These are phyloP conservation scores for Podila horticola DNA, from an alignment of 192 early-diverging fungal genomes.

Conservation along the genomic window DNA sequence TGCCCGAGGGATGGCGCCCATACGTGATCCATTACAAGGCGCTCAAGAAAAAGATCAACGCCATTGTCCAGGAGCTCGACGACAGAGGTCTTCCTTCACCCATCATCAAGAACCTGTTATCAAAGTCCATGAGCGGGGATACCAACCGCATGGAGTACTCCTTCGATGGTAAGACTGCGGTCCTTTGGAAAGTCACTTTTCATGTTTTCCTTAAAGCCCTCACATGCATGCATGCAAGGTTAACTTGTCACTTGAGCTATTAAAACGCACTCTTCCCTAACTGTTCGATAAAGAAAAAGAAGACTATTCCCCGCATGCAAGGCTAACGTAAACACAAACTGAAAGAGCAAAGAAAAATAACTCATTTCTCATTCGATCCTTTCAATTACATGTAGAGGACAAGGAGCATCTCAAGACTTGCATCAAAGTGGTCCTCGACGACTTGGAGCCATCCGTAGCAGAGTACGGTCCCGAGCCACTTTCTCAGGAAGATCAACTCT, in stretches of 20 bases:
- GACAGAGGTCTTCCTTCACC: slow-evolving; percentile 53
- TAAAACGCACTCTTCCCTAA: too few relatives aligned
- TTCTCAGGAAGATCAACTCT: slow-evolving; percentile 33
- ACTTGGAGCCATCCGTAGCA: background rate
- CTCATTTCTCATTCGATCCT: background rate
- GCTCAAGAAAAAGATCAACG: slow-evolving; percentile 77
- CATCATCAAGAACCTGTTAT: slow-evolving; percentile 33
- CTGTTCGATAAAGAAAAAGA: too few relatives aligned
- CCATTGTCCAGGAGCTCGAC: slow-evolving; percentile 77
- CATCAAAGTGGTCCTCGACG: slow-evolving; percentile 49
- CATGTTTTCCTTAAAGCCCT: background rate
- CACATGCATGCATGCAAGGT: too few relatives aligned
- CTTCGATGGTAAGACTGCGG: slow-evolving; percentile 23
- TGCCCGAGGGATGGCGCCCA: slow-evolving; percentile 77
- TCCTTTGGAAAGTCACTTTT: background rate
- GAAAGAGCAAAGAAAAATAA: background rate
- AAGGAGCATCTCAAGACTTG: slow-evolving; percentile 33
- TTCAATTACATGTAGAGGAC: slow-evolving; percentile 25
- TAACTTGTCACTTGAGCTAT: too few relatives aligned
- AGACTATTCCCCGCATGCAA: too few relatives aligned
- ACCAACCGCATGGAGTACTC: slow-evolving; percentile 47
- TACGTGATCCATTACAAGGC: slow-evolving; percentile 82
- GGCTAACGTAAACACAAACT: background rate
- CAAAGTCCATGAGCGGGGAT: slow-evolving; percentile 30
- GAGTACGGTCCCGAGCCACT: slow-evolving; percentile 11